Evolutionary conservation across 306 rosid genomes (phyloP), one percentile per base, ranked within the genome.

Genomic region (Vigna hirtella): DNA sequence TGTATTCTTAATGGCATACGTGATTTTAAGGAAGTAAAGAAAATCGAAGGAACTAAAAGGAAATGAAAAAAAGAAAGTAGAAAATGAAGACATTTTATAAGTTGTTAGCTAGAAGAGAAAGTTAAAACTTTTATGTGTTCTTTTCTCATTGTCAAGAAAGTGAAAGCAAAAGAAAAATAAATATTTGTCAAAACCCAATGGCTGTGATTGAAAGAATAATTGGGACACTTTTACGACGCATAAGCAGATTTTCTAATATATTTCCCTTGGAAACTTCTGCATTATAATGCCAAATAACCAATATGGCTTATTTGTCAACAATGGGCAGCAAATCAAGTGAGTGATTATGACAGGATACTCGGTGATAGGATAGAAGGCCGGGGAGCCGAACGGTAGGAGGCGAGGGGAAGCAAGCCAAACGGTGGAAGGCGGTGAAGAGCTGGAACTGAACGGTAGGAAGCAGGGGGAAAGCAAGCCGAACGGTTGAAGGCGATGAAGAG

Each of bases 261-360:
- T 45, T 71, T 30, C 64, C 51, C 40, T 16, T 2, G 47, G 32
- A 18, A 7, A 63, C 42, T 64, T 63, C 38, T n/a, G 70, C 52
- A 45, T 61, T 55, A 12, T 24, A 56, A 58, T 53, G 47, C 55
- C 15, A 24, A 48, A 72, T 57, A 49, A 64, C 72, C 24, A 65
- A 16, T 6, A 53, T 10, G 14, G 61, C 9, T 43, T 57, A 56
- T 68, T 55, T 63, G 50, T 75, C 28, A 26, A 3, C 59, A 50
- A 66, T 9, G 15, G 17, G 76, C 48, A 64, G 6, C 36, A 73
- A 65, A 49, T 45, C 15, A 52, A 24, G 26, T 58, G 51, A 18
- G 36, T 16, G 68, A 5, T 48, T 20, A 20, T 20, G 22, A 20
- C 22, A 20, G 1, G 22, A 20, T 20, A 20, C 22, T 20, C 1